A percentile compares a stretch with the other conserved stretches of the same genome.
These are phyloP conservation scores for Pinus taeda DNA, from an alignment of 75 land plant species.

Conservation along the genomic window DNA sequence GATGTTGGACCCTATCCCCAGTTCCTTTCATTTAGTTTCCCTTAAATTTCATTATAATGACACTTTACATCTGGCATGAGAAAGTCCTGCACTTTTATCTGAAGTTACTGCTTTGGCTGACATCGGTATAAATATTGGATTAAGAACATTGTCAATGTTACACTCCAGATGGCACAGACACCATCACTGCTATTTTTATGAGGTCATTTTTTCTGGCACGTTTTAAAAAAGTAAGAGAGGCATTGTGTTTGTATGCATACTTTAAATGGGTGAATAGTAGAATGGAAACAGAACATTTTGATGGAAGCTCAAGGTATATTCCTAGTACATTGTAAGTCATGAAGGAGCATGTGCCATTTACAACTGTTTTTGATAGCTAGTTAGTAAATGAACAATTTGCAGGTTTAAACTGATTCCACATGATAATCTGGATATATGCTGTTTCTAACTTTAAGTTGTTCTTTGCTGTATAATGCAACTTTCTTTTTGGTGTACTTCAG, in stretches of 20 bases:
- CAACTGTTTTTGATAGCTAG: not conserved
- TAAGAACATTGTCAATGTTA: too few relatives aligned
- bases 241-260: not conserved
- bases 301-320: not conserved
- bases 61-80: not conserved
- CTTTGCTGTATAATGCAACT: not conserved
- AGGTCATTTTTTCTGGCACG: not conserved
- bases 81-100: not conserved
- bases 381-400: not conserved
- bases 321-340: not conserved
- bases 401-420: conserved; percentile 1
- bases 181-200: not conserved
- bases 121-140: too few relatives aligned
- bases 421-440: not conserved
- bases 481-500: conserved; percentile 30
- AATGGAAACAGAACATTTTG: not conserved
- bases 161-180: too few relatives aligned
- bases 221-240: not conserved
- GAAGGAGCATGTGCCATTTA: not conserved
- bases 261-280: not conserved
- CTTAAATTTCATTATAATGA: not conserved
- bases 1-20: not conserved
- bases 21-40: not conserved
- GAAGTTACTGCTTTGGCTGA: too few relatives aligned
- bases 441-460: not conserved